phyloP scores from a whole-genome alignment of 73 alveolate species.

The Paramecium sexaurelia region DNA sequence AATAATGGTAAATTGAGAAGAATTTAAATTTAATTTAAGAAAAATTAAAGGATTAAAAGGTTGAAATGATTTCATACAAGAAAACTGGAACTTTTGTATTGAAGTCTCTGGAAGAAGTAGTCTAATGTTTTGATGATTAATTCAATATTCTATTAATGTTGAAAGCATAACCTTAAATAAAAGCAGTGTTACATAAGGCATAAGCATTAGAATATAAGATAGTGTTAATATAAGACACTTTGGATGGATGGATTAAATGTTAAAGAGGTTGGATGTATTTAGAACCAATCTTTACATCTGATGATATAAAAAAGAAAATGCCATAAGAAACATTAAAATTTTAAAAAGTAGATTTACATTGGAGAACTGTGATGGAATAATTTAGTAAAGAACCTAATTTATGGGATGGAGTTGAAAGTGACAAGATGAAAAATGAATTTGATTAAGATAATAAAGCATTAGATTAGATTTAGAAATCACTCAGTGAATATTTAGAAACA shows the following conservation, averaged over 20 bases:
- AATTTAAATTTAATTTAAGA: conserved; percentile 83
- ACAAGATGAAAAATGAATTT: conserved; percentile 80
- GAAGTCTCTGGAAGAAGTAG: conserved; percentile 84
- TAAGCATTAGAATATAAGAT: conserved; percentile 82
- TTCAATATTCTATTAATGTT: conserved; percentile 80
- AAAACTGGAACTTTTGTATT: conserved; percentile 79
- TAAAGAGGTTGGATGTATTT: conserved; percentile 99
- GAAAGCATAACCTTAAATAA: conserved; percentile 80
- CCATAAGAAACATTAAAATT: conserved; percentile 89
- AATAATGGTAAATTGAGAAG: conserved; percentile 79
- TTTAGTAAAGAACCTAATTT: conserved; percentile 69
- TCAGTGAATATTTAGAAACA: conserved; percentile 98
- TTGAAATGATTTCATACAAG: conserved; percentile 79
- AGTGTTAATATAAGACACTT: conserved; percentile 83
- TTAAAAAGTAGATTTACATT: conserved; percentile 90
- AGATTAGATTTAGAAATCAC: conserved; percentile 95
- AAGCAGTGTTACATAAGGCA: conserved; percentile 84
- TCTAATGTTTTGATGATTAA: conserved; percentile 84
- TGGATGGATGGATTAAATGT: conserved; percentile 91
- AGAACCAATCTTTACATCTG: conserved; percentile 99
- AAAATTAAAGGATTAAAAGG: conserved; percentile 75
- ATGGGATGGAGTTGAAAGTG: conserved; percentile 72
- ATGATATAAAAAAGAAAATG: conserved; percentile 96
- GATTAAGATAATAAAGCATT: conserved; percentile 94
- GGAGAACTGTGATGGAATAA: conserved; percentile 96